Percentiles rank a stretch among this genome's conserved stretches.
Evolutionary conservation across 345 rosid genomes (phyloP).

Genomic region (Trapa bicornis): DNA sequence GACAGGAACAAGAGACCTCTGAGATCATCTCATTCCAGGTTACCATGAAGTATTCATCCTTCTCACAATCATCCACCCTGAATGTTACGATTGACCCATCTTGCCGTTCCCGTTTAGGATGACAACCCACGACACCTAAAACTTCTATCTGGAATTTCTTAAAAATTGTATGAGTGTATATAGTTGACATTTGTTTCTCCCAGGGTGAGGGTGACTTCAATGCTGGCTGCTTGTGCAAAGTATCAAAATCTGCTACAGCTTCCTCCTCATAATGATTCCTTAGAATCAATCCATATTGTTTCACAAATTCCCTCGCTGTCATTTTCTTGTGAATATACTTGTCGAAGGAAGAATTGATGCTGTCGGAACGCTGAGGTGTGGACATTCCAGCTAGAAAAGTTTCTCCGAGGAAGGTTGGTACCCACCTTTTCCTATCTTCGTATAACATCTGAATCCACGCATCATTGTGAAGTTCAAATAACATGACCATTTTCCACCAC

Average conservation of each 20-base stretch:
- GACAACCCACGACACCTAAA: constrained; percentile 49
- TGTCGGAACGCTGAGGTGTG: constrained; percentile 31
- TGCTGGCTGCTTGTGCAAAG: constrained; percentile 44
- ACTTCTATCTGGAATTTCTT: constrained; percentile 47
- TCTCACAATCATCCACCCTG: constrained; percentile 47
- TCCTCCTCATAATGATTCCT: constrained; percentile 44
- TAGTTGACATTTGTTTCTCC: constrained; percentile 43
- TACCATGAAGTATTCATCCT: constrained; percentile 34
- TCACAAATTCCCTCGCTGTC: constrained; percentile 37
- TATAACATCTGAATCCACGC: constrained; percentile 35
- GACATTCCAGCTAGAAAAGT: constrained; percentile 45
- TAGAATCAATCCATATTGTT: constrained; percentile 35
- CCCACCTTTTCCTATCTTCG: constrained; percentile 45
- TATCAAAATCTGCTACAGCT: constrained; percentile 48
- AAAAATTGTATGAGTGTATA: constrained; percentile 41
- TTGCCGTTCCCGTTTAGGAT: constrained; percentile 31
- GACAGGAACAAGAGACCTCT: constrained; percentile 39
- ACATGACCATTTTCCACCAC: constrained; percentile 47
- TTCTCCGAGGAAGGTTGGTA: constrained; percentile 30
- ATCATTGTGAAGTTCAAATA: constrained; percentile 37
- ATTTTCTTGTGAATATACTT: constrained; percentile 47
- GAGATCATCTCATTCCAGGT: constrained; percentile 31
- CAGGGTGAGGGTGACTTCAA: constrained; percentile 50
- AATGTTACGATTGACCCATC: constrained; percentile 23
- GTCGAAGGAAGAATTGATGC: constrained; percentile 42